Conservation (phyloP, 2,329 filamentous ascomycete genomes). For the Fusarium multiceps region DNA sequence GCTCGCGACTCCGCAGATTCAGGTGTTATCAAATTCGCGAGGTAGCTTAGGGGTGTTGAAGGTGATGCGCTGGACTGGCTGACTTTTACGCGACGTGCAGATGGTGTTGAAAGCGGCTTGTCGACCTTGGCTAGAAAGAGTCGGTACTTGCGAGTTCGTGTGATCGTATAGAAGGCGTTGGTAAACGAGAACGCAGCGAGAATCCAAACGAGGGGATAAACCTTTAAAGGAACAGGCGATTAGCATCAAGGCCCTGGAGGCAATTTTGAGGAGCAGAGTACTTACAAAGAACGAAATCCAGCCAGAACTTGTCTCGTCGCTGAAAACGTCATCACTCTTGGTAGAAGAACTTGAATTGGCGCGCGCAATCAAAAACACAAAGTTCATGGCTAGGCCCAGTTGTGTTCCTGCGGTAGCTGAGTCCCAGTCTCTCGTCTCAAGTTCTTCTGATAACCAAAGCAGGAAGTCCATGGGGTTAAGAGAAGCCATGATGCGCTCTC, state of each 20-base stretch:
- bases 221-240: conserved; percentile 56
- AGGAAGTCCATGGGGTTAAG: conserved; percentile 90
- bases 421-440: conserved; percentile 92
- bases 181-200: conserved; percentile 73
- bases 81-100: conserved; percentile 87
- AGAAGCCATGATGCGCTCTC: conserved; percentile 81
- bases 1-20: conserved; percentile 83
- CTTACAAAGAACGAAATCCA: conserved; percentile 71
- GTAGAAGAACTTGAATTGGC: conserved; percentile 74
- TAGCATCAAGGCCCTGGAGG: conserved; percentile 15
- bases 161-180: conserved; percentile 86
- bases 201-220: conserved; percentile 76
- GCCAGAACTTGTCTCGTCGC: conserved; percentile 71
- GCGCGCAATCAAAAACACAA: conserved; percentile 82
- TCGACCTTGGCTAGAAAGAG: conserved; percentile 91
- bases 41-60: conserved; percentile 80
- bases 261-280: conserved; percentile 27
- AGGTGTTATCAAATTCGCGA: conserved; percentile 74
- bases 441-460: conserved; percentile 90
- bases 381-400: conserved; percentile 80
- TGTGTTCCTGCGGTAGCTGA: conserved; percentile 81
- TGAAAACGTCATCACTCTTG: conserved; percentile 83
- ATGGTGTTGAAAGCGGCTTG: conserved; percentile 79
- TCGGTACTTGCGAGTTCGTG: conserved; percentile 85
- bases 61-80: conserved; percentile 74